Evolutionary conservation across 257 asterid genomes (phyloP).

Genomic region (Craterostigma plantagineum): DNA sequence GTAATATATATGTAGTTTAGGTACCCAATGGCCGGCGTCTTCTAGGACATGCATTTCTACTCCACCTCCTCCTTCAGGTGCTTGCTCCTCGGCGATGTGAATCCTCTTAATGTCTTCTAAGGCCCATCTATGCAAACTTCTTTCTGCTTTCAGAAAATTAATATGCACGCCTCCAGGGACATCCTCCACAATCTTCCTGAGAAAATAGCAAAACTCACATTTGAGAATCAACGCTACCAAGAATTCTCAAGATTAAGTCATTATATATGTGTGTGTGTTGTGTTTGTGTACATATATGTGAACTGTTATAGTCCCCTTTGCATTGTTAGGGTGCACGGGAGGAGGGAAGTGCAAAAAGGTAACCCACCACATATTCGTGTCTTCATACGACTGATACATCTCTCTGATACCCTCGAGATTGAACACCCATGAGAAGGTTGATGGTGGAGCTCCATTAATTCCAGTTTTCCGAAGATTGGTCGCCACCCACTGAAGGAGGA

Average conservation of each 20-base stretch:
- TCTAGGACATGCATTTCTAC: conserved; percentile 97
- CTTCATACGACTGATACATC: conserved; percentile 92
- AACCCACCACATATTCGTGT: conserved; percentile 59
- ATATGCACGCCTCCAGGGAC: conserved; percentile 93
- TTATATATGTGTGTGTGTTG: too few species aligned
- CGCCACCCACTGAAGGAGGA: conserved; percentile 69
- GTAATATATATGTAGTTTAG: background rate
- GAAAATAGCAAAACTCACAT: background rate
- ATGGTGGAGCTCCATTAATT: conserved; percentile 34
- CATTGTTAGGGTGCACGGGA: too few species aligned
- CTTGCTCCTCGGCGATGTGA: conserved; percentile 91
- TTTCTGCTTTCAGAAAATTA: conserved; percentile 83
- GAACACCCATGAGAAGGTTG: conserved; percentile 65
- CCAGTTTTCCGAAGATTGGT: conserved; percentile 55
- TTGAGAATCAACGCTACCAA: too few species aligned
- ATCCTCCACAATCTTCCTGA: conserved; percentile 84
- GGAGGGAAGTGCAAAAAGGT: conserved; percentile 1
- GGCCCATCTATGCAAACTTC: conserved; percentile 97
- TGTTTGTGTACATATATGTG: too few species aligned
- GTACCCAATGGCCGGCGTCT: conserved; percentile 98
- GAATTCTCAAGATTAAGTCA: too few species aligned
- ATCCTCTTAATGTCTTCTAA: conserved; percentile 78
- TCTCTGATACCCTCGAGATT: conserved; percentile 77
- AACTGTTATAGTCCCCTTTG: too few species aligned
- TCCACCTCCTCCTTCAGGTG: conserved; percentile 86